Percentiles rank a stretch among this genome's conserved stretches.
Evolutionary conservation across 2,329 filamentous ascomycete species (phyloP).

Genomic region (Trichophyton mentagrophytes): DNA sequence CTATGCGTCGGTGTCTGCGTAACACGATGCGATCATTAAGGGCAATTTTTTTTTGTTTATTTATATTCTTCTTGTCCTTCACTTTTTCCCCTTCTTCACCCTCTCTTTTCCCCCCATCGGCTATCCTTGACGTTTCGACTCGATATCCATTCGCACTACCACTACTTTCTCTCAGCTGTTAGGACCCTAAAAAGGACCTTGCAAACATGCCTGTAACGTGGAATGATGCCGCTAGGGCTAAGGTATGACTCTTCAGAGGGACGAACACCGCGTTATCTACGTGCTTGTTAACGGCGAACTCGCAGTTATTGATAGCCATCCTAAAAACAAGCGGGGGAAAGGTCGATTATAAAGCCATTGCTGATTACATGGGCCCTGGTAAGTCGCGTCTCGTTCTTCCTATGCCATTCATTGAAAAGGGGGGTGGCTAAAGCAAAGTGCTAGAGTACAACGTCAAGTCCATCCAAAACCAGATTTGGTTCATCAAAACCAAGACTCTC

Average conservation of each 20-base stretch:
- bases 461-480: slow-evolving; percentile 1
- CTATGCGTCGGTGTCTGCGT: not conserved
- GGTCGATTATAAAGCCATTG: slow-evolving; percentile 14
- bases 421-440: not conserved
- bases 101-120: not conserved
- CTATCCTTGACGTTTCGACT: not conserved
- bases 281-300: not conserved
- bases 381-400: not conserved
- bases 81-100: not conserved
- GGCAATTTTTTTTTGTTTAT: not conserved
- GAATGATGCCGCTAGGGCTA: slow-evolving; percentile 20
- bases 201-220: slow-evolving; percentile 21
- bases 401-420: not conserved
- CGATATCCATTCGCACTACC: not conserved
- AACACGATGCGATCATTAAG: not conserved
- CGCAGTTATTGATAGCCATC: slow-evolving; percentile 18
- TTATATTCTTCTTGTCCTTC: not conserved
- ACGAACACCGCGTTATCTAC: not conserved
- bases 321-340: slow-evolving; percentile 13
- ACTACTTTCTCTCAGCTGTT: too few species aligned
- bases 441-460: not conserved
- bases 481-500: not conserved
- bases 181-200: not conserved
- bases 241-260: slow-evolving; percentile 13
- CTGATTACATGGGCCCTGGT: slow-evolving; percentile 17